Conservation (phyloP, 768 basidiomycete species). For the Leccinum arenicola region DNA sequence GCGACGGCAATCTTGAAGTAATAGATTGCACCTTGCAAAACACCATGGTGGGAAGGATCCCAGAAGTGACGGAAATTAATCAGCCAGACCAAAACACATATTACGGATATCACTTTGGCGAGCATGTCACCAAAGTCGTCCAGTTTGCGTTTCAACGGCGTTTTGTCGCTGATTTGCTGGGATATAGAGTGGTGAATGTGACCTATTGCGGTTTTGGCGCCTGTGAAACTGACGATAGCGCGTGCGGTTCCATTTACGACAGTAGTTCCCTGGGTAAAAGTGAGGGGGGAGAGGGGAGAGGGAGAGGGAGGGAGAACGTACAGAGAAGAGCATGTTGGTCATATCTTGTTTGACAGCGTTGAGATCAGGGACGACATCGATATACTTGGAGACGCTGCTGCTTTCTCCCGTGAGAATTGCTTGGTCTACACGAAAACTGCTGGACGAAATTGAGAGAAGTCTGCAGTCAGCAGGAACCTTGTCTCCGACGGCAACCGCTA, state of each 20-base stretch:
- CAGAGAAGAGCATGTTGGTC: constrained; percentile 94
- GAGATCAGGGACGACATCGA: constrained; percentile 62
- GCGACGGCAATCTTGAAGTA: constrained; percentile 99
- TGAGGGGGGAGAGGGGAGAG: background rate
- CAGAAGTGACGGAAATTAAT: constrained; percentile 96
- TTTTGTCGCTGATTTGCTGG: constrained; percentile 91
- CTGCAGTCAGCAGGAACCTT: constrained; percentile 95
- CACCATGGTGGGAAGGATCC: constrained; percentile 91
- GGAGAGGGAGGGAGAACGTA: constrained; percentile 29
- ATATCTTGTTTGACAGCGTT: constrained; percentile 97
- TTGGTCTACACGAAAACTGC: constrained; percentile 93
- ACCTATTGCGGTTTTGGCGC: constrained; percentile 86
- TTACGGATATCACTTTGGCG: constrained; percentile 96
- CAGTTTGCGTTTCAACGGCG: constrained; percentile 93
- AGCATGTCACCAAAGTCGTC: constrained; percentile 98
- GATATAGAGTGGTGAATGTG: constrained; percentile 97
- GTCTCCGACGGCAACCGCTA: constrained; percentile 90
- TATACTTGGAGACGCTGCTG: constrained; percentile 79
- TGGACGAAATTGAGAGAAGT: constrained; percentile 84
- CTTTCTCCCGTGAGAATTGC: constrained; percentile 90
- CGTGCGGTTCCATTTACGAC: constrained; percentile 90
- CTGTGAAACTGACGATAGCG: constrained; percentile 87
- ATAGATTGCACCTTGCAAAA: constrained; percentile 91
- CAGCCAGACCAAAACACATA: constrained; percentile 96
- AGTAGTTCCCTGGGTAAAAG: constrained; percentile 72